Percentiles rank a stretch among this genome's conserved stretches.
phyloP scores from a whole-genome alignment of 768 basidiomycete genomes.

The Pleurotus citrinopileatus region DNA sequence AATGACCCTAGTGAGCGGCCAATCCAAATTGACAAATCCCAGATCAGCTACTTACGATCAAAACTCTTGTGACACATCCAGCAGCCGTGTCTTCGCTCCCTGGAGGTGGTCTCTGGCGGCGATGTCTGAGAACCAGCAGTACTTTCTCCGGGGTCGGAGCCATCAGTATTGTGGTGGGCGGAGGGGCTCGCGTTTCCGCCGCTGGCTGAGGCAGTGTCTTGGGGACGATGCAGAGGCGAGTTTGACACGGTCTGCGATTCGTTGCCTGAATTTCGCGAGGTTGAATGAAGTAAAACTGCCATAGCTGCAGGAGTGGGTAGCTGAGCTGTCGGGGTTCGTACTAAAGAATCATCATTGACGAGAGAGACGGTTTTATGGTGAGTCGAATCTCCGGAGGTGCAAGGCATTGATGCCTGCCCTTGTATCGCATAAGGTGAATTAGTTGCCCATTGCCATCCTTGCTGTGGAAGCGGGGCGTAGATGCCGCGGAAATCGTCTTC shows the following conservation, averaged over 20 bases:
- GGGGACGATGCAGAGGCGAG: neutral
- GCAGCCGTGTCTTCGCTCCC: conserved; percentile 75
- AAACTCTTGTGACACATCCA: conserved; percentile 75
- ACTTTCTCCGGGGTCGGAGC: neutral
- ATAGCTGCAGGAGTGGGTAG: conserved; percentile 47
- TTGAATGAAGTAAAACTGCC: conserved; percentile 37
- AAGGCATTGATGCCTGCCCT: neutral
- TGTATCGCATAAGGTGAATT: conserved; percentile 11
- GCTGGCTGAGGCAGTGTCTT: neutral
- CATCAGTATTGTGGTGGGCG: neutral
- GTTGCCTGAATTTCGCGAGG: neutral
- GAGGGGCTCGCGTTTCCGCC: neutral
- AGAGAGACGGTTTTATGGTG: conserved; percentile 15
- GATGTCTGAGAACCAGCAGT: neutral
- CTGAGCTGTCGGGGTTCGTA: conserved; percentile 32
- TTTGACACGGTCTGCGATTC: neutral
- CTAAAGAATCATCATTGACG: neutral
- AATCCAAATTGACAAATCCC: conserved; percentile 20
- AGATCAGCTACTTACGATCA: conserved; percentile 14
- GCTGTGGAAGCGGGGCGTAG: conserved; percentile 33
- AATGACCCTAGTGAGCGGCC: neutral
- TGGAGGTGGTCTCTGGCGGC: conserved; percentile 25
- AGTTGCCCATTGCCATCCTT: conserved; percentile 23
- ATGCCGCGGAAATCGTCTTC: conserved; percentile 33
- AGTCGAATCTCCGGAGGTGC: conserved; percentile 19